These are phyloP conservation scores for Pleurozium schreberi DNA, from an alignment of 225 moss, liverwort and hornwort genomes.

Conservation along the genomic window DNA sequence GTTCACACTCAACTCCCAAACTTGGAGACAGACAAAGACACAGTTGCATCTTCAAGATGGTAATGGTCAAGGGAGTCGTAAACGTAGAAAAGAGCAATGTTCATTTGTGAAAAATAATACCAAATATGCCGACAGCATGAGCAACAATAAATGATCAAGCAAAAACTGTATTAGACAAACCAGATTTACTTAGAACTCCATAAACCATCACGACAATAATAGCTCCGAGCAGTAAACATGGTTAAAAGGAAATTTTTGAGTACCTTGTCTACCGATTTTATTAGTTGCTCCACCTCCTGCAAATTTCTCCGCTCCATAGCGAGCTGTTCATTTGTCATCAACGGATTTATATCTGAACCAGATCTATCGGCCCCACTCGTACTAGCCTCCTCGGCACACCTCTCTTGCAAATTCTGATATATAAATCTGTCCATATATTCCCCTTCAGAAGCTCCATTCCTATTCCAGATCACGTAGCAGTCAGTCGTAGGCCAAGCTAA, in stretches of 20 bases:
- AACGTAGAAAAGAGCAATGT: background rate
- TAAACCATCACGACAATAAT: background rate
- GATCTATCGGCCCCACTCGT: conserved; percentile 26
- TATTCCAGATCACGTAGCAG: conserved; percentile 6
- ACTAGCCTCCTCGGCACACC: conserved; percentile 30
- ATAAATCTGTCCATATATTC: conserved; percentile 25
- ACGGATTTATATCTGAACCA: conserved; percentile 11
- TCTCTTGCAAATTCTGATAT: conserved; percentile 29
- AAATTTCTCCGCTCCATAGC: conserved; percentile 31
- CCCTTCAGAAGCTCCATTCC: conserved; percentile 26
- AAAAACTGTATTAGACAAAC: background rate
- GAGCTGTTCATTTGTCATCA: conserved; percentile 18
- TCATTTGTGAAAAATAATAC: background rate
- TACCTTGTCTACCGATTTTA: conserved; percentile 50
- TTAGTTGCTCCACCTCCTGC: conserved; percentile 31
- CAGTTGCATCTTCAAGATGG: background rate
- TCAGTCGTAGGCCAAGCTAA: background rate
- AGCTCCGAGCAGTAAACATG: background rate
- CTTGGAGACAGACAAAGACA: background rate
- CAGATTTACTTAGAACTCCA: background rate
- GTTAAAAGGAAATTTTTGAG: background rate
- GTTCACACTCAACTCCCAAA: background rate
- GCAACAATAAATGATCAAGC: background rate
- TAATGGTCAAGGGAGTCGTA: background rate
- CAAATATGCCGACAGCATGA: background rate